Percentiles rank a stretch among this genome's conserved stretches.
Conservation (phyloP, 1,139 yeast species). For the Sugiyamaella sp. region DNA sequence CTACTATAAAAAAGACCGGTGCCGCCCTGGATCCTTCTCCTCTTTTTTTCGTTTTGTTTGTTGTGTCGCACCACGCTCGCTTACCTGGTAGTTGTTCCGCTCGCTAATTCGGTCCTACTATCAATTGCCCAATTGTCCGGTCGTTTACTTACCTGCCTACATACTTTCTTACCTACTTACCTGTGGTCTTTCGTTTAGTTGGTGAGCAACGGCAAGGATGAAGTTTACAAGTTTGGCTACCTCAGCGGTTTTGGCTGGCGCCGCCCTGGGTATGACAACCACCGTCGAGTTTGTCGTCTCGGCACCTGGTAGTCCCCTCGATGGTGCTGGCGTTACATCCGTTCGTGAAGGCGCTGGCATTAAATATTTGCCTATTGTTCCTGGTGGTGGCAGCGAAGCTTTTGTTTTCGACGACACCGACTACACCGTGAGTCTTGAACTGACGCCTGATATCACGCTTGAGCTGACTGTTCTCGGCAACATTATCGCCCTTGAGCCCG, state of each 20-base stretch:
- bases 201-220: not conserved
- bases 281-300: slow-evolving; percentile 11
- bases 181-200: not conserved
- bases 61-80: too few species aligned
- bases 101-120: too few species aligned
- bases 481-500: slow-evolving; percentile 18
- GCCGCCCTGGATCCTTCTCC: not conserved
- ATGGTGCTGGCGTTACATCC: slow-evolving; percentile 43
- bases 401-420: slow-evolving; percentile 19
- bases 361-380: slow-evolving; percentile 49
- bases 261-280: slow-evolving; percentile 7
- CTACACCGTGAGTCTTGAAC: slow-evolving; percentile 2
- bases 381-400: slow-evolving; percentile 23
- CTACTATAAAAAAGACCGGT: not conserved
- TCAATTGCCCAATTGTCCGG: too few species aligned
- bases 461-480: slow-evolving; percentile 12
- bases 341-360: slow-evolving; percentile 62
- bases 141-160: too few species aligned
- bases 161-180: too few species aligned
- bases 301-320: slow-evolving; percentile 22
- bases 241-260: slow-evolving; percentile 1
- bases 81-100: too few species aligned
- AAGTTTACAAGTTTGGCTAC: not conserved
- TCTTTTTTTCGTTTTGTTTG: not conserved
- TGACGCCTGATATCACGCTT: slow-evolving; percentile 9